Percentiles rank a stretch among this genome's conserved stretches.
phyloP scores from a whole-genome alignment of 305 asterid genomes.

The Withania somnifera region DNA sequence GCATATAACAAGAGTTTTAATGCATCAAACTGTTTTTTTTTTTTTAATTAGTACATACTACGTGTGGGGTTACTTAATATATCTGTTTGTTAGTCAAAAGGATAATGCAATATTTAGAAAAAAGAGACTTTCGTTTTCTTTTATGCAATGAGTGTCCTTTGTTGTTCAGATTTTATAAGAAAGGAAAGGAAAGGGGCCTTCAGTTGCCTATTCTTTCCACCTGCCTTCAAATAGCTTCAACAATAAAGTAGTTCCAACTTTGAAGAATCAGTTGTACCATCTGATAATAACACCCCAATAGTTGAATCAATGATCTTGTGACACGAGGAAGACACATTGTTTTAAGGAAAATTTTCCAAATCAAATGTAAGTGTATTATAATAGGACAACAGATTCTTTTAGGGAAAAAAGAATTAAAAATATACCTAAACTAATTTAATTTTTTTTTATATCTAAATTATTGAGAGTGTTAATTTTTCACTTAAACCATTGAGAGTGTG shows the following conservation, averaged over 20 bases:
- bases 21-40: too few species aligned
- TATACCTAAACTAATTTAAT: too few species aligned
- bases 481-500: too few species aligned
- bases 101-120: neutral
- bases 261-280: neutral
- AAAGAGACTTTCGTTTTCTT: neutral
- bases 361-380: neutral
- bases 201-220: neutral
- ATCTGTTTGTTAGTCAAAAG: neutral
- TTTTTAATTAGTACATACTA: too few species aligned
- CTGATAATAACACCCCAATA: neutral
- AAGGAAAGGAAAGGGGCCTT: neutral
- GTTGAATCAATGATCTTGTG: neutral
- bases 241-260: neutral
- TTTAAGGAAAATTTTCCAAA: neutral
- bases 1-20: too few species aligned
- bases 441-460: too few species aligned
- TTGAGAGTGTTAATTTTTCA: too few species aligned
- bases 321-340: neutral
- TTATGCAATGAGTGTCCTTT: neutral
- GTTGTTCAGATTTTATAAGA: neutral
- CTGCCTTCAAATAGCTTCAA: neutral
- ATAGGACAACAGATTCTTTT: neutral
- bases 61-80: too few species aligned
- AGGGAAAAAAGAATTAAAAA: too few species aligned